Evolutionary conservation across 2,329 filamentous ascomycete genomes (phyloP).

Genomic region (Parastagonospora nodorum): DNA sequence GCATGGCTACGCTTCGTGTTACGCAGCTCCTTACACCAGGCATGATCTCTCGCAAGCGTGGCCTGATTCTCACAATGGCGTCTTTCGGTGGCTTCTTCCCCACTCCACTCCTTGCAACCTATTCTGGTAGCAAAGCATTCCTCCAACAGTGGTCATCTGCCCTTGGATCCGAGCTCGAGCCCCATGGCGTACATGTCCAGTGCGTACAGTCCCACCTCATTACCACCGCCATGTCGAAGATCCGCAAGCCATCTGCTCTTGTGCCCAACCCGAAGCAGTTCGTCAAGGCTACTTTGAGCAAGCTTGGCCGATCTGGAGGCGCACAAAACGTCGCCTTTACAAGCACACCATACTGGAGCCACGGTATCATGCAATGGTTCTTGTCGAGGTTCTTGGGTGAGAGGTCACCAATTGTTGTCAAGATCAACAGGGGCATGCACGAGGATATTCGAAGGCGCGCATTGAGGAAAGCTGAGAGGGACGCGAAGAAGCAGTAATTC

Average conservation of each 20-base stretch:
- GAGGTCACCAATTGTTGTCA: constrained; percentile 62
- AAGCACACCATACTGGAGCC: constrained; percentile 91
- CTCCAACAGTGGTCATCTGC: constrained; percentile 94
- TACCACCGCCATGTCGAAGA: constrained; percentile 96
- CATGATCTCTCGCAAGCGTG: constrained; percentile 81
- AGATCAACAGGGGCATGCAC: constrained; percentile 74
- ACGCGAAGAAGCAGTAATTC: constrained; percentile 67
- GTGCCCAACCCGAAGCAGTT: constrained; percentile 84
- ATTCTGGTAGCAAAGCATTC: constrained; percentile 98
- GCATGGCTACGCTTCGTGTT: constrained; percentile 83
- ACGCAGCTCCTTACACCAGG: constrained; percentile 84
- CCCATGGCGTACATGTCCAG: constrained; percentile 84
- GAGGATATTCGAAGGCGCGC: constrained; percentile 80
- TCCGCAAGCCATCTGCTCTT: constrained; percentile 75
- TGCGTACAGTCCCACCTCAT: constrained; percentile 91
- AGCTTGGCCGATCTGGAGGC: constrained; percentile 77
- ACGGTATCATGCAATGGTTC: constrained; percentile 85
- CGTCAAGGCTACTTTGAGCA: constrained; percentile 76
- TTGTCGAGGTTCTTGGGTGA: constrained; percentile 66
- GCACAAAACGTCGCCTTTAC: constrained; percentile 81
- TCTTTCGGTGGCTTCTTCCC: constrained; percentile 93
- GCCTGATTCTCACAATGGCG: constrained; percentile 94
- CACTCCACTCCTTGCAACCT: constrained; percentile 90
- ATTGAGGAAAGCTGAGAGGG: constrained; percentile 80
- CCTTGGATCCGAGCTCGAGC: constrained; percentile 79